Evolutionary conservation across 495 filamentous ascomycete genomes (phyloP).

Genomic region (Xylaria bambusicola): DNA sequence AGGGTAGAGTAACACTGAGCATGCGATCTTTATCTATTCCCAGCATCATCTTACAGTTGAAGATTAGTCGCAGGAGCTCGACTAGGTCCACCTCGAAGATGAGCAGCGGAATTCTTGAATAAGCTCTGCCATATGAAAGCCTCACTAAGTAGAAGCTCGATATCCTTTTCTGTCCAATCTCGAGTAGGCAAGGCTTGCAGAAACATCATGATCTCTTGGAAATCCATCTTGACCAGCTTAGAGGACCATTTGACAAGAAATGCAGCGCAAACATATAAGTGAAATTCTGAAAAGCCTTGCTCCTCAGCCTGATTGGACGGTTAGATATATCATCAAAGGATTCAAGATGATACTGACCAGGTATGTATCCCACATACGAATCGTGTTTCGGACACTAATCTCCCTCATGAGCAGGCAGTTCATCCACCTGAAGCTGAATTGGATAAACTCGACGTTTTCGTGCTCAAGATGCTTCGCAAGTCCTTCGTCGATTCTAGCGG

Average conservation of each 20-base stretch:
- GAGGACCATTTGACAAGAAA: constrained; percentile 99
- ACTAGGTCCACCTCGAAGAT: constrained; percentile 59
- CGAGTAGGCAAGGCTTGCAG: constrained; percentile 92
- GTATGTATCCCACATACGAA: constrained; percentile 99
- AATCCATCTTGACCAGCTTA: constrained; percentile 95
- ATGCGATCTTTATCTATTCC: background rate
- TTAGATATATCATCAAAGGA: background rate
- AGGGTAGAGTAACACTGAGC: background rate
- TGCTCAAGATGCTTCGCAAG: constrained; percentile 86
- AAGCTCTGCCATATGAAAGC: constrained; percentile 95
- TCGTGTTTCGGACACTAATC: constrained; percentile 91
- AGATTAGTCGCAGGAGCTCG: constrained; percentile 43
- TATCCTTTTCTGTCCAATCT: constrained; percentile 96
- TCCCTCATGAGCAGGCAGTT: constrained; percentile 98
- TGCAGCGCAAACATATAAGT: constrained; percentile 96
- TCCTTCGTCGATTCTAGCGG: constrained; percentile 79
- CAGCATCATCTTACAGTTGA: constrained; percentile 39
- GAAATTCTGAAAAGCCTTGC: constrained; percentile 96
- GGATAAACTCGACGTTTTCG: constrained; percentile 96
- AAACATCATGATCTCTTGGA: constrained; percentile 99
- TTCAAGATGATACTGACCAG: constrained; percentile 59
- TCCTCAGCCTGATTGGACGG: constrained; percentile 75
- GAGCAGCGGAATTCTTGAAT: constrained; percentile 84
- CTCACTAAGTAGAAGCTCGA: constrained; percentile 92
- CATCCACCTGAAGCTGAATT: constrained; percentile 99